Evolutionary conservation across 768 basidiomycete genomes (phyloP), one percentile per base, ranked within the genome.

Genomic region (Albatrellus ellisii): DNA sequence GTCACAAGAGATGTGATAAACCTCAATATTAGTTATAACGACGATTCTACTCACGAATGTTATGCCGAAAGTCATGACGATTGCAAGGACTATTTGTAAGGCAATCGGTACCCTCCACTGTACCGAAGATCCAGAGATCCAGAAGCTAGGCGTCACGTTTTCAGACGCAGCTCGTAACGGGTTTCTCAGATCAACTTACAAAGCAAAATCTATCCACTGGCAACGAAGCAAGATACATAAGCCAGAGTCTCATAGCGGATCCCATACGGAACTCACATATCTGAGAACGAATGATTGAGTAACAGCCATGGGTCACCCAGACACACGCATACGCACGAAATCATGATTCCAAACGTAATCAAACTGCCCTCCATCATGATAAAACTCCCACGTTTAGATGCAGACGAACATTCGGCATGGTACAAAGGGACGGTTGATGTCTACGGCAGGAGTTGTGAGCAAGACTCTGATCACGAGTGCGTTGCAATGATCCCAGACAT

Each of bases 61-160:
- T 12, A 73, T 67, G 11, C 65, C 64, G 44, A 60, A 49, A 34
- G 75, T 60, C 69, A 77, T 72, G 28, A 73, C 55, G 7, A 77
- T 40, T 0, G 75, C 72, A 18, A 78, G 63, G 18, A 72, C 25
- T 32, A 75, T 73, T 48, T 79, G 76, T 15, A 79, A 52, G 1
- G 75, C 73, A 14, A 79, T 68, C 4, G 77, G 77, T 11, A 73
- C 70, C 46, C 77, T 62, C 77, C 77, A 80, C 54, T 75, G 72
- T 0, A 69, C 68, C 20, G 72, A 70, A 4, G 69, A 70, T 7
- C 53, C 61, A 29, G 60, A 60, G 5, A 63, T 63, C 69, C 67
- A 78, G 56, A 68, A 75, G 24, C 72, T 74, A 22, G 12, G 41
- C 1, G 20, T 6, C 20, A 20, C 26, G 35, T 27, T 1, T 24